phyloP scores from a whole-genome alignment of 495 filamentous ascomycete species.

The Penicillium longicatenatum region DNA sequence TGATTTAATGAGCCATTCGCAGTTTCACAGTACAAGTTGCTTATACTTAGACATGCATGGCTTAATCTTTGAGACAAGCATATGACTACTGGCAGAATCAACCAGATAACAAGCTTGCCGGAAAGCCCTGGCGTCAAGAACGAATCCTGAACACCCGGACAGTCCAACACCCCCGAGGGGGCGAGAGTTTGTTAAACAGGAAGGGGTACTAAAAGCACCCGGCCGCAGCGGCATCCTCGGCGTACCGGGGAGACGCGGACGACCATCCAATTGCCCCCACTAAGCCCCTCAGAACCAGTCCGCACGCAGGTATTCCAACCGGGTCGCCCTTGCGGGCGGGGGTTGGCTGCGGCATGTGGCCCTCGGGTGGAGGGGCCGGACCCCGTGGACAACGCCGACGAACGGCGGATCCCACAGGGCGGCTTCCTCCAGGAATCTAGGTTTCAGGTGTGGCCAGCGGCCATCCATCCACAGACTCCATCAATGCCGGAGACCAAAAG shows the following conservation, averaged over 20 bases:
- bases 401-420: constrained; percentile 37
- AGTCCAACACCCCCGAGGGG: constrained; percentile 17
- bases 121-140: constrained; percentile 12
- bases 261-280: constrained; percentile 52
- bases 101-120: constrained; percentile 55
- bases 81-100: constrained; percentile 74
- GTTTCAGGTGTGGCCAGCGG: constrained; percentile 42
- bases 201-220: constrained; percentile 16
- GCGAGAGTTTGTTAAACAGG: constrained; percentile 15
- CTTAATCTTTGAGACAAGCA: constrained; percentile 76
- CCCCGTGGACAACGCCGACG: constrained; percentile 27
- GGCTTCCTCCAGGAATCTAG: constrained; percentile 45
- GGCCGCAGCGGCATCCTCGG: constrained; percentile 16
- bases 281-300: constrained; percentile 45
- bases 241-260: constrained; percentile 28
- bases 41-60: constrained; percentile 75
- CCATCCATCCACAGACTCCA: constrained; percentile 57
- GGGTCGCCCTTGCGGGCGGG: constrained; percentile 2
- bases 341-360: constrained; percentile 33
- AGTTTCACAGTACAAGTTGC: constrained; percentile 68
- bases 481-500: constrained; percentile 24
- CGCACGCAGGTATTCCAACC: constrained; percentile 27
- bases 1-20: constrained; percentile 73
- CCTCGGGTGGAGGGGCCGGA: constrained; percentile 38
- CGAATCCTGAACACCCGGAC: background rate